phyloP scores from a whole-genome alignment of 2,329 filamentous ascomycete genomes.

The Fusarium udum region DNA sequence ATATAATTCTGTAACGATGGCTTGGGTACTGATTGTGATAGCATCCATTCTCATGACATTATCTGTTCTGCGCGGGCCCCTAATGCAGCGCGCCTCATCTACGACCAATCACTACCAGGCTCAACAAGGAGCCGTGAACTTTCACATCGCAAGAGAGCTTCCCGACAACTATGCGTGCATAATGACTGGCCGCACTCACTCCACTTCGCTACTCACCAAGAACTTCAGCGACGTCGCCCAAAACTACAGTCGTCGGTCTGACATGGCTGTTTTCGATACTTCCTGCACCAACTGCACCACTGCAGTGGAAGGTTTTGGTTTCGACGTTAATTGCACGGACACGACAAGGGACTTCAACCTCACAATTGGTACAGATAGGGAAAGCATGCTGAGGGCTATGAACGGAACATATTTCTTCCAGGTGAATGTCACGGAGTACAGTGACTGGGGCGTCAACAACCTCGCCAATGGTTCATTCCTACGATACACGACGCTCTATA shows the following conservation, averaged over 20 bases:
- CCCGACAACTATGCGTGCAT: conserved; percentile 29
- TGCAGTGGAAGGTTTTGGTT: conserved; percentile 18
- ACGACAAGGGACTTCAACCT: conserved; percentile 17
- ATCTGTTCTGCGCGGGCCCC: conserved; percentile 29
- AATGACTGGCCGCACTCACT: conserved; percentile 24
- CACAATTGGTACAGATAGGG: not conserved
- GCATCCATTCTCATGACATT: conserved; percentile 34
- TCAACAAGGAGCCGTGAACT: conserved; percentile 2
- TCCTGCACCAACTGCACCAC: conserved; percentile 31
- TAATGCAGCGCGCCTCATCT: conserved; percentile 32
- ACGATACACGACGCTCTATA: conserved; percentile 26
- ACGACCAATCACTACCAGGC: conserved; percentile 23
- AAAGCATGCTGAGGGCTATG: conserved; percentile 6
- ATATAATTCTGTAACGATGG: accelerated
- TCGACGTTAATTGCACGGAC: conserved; percentile 32
- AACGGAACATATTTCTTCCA: conserved; percentile 23
- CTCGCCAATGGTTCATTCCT: conserved; percentile 27
- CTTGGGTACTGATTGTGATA: not conserved
- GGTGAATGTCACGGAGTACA: conserved; percentile 29
- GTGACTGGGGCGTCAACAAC: not conserved
- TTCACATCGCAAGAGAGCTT: conserved; percentile 35
- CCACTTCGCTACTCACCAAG: conserved; percentile 23
- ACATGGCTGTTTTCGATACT: conserved; percentile 24
- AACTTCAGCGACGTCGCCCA: conserved; percentile 36
- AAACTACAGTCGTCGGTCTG: conserved; percentile 23